These are phyloP conservation scores for Draba incana DNA, from an alignment of 345 rosid species.

Conservation along the genomic window DNA sequence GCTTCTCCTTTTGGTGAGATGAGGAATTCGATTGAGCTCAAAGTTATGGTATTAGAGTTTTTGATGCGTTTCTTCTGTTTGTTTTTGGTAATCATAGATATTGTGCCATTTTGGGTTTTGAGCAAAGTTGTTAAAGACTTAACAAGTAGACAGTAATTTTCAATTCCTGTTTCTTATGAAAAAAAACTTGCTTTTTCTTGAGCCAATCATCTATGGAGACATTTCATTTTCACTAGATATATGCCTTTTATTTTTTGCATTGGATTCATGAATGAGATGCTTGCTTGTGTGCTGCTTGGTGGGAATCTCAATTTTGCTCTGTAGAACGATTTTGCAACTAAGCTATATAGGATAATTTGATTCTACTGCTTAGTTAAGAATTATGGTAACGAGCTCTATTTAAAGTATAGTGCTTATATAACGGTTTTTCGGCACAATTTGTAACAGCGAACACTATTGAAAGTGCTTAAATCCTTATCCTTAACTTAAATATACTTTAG, in stretches of 20 bases:
- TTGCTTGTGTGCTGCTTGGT: too few species aligned
- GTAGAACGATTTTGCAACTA: too few species aligned
- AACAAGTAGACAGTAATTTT: constrained; percentile 24
- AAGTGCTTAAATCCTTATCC: too few species aligned
- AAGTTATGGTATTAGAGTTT: constrained; percentile 33
- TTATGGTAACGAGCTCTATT: too few species aligned
- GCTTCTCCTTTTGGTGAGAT: constrained; percentile 31
- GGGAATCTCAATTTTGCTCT: too few species aligned
- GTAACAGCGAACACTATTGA: too few species aligned
- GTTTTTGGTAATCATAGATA: constrained; percentile 13
- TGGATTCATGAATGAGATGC: neutral
- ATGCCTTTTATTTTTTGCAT: too few species aligned
- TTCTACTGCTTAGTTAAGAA: too few species aligned
- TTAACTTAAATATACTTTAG: too few species aligned
- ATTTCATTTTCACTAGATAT: neutral
- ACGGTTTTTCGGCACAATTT: too few species aligned
- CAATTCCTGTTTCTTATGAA: constrained; percentile 8
- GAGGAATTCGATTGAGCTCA: constrained; percentile 34
- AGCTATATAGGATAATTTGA: too few species aligned
- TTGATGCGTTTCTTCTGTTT: constrained; percentile 23
- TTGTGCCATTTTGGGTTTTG: constrained; percentile 32
- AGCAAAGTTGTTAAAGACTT: constrained; percentile 19
- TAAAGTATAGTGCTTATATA: too few species aligned
- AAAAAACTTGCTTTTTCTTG: constrained; percentile 12
- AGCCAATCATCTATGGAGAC: constrained; percentile 11